Evolutionary conservation across 495 filamentous ascomycete species (phyloP), one percentile per base, ranked within the genome.

Genomic region (Venustampulla echinocandica): DNA sequence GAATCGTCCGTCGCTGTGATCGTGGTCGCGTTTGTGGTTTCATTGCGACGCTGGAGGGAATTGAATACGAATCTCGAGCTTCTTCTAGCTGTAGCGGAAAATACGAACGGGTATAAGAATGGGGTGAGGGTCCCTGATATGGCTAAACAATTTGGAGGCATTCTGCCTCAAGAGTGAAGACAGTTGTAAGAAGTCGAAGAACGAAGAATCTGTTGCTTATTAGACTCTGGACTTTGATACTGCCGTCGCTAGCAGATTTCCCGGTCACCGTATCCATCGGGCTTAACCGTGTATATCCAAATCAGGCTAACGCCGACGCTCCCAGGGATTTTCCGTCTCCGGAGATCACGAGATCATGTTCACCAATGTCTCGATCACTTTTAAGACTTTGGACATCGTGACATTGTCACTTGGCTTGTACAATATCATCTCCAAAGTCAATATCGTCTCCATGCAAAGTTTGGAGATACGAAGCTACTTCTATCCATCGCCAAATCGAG

Each of bases 71-170:
- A 39, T 42, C 50, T 52, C 21, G 57, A 60, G 50, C 55, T 55
- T 32, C 48, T 32, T 47, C 52, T 56, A 39, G 61, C 60, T 34
- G 59, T 60, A 62, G 59, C 60, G 27, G 56, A 52, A 49, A 66
- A 63, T 17, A 82, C 49, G 22, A 69, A 73, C 3, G 81, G 81
- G 56, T 83, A 85, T 14, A 84, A 71, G 57, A 84, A 86, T 6
- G 79, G 80, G 2, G 81, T 71, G 46, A 81, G 61, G 35, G 74
- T 67, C 15, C 67, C 64, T 11, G 63, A 62, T 19, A 61, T 52
- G 9, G 62, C 47, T 10, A 69, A 49, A 55, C 67, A 70, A 46
- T 71, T 60, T 42, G 66, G 65, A 49, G 69, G 62, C 73, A 76
- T 76, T 7, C 5, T 53, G n/a, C 33, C 15, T 27, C 15, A 24